Percentiles rank a stretch among this genome's conserved stretches.
phyloP scores from a whole-genome alignment of 768 basidiomycete genomes.

The Phaeotremella fagi region DNA sequence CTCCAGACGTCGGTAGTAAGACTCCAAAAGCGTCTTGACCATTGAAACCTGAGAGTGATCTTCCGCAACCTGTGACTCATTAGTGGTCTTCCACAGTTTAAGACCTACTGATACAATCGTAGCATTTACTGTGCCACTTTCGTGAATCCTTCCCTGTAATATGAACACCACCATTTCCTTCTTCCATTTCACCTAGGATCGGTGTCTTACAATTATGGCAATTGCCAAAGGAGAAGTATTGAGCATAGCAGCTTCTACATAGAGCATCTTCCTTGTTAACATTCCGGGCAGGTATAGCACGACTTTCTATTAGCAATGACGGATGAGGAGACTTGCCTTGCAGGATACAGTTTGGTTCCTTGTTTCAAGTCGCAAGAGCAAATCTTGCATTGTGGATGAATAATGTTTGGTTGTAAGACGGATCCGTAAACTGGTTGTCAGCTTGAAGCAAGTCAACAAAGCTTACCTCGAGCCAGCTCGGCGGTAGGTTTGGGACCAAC shows the following conservation, averaged over 20 bases:
- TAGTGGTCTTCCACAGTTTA: neutral
- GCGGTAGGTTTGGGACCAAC: neutral
- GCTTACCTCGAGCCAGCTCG: slow-evolving; percentile 15
- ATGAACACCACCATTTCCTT: slow-evolving; percentile 4
- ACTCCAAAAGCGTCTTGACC: neutral
- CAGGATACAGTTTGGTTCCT: slow-evolving; percentile 8
- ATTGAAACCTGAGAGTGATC: neutral
- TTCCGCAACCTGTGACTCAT: neutral
- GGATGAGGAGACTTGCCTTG: slow-evolving; percentile 1
- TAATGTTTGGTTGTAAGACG: slow-evolving; percentile 1
- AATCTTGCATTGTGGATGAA: slow-evolving; percentile 1
- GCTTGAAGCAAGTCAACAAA: neutral
- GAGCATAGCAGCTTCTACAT: slow-evolving; percentile 6
- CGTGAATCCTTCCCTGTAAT: neutral
- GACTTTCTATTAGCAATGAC: neutral
- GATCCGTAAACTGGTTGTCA: slow-evolving; percentile 10
- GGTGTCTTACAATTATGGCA: slow-evolving; percentile 2
- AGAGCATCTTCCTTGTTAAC: neutral
- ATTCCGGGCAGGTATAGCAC: neutral
- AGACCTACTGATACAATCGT: slow-evolving; percentile 7
- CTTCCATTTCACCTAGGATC: slow-evolving; percentile 11
- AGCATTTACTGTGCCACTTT: slow-evolving; percentile 14
- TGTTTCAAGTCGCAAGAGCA: neutral
- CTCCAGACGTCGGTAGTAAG: neutral
- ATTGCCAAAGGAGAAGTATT: slow-evolving; percentile 1